These are phyloP conservation scores for Suzukiozyma palmioleophila DNA, from an alignment of 1,139 yeast genomes.

Conservation along the genomic window DNA sequence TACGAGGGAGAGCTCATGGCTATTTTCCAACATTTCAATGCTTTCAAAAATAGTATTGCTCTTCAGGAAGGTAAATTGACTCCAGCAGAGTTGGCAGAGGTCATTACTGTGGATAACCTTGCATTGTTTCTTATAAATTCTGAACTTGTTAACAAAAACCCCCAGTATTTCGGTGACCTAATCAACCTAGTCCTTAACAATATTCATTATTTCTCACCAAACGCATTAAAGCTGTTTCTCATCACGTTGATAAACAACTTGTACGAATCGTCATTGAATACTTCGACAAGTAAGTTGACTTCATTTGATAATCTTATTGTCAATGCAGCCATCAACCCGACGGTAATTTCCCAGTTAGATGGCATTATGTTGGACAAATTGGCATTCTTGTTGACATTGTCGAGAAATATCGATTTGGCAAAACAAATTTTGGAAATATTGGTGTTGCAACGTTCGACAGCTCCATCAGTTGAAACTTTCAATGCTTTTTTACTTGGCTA, in stretches of 20 bases:
- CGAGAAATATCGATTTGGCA: conserved; percentile 18
- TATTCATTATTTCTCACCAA: conserved; percentile 13
- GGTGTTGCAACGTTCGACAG: conserved; percentile 13
- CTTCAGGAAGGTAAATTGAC: conserved; percentile 13
- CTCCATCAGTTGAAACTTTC: conserved; percentile 27
- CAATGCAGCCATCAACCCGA: conserved; percentile 9
- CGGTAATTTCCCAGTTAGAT: conserved; percentile 14
- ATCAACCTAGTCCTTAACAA: conserved; percentile 16
- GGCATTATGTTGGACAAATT: conserved; percentile 23
- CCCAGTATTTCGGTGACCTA: conserved; percentile 8
- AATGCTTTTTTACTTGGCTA: conserved; percentile 16
- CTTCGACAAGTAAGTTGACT: conserved; percentile 8
- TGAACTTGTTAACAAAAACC: conserved; percentile 7
- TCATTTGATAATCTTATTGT: conserved; percentile 10
- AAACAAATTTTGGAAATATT: conserved; percentile 16
- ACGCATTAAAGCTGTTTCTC: conserved; percentile 17
- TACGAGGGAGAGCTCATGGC: conserved; percentile 4
- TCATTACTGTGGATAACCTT: conserved; percentile 20
- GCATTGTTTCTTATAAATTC: conserved; percentile 16
- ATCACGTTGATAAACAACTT: conserved; percentile 11
- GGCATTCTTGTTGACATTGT: conserved; percentile 19
- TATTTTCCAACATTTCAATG: conserved; percentile 17
- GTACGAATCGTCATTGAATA: conserved; percentile 9
- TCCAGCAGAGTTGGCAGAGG: conserved; percentile 9
- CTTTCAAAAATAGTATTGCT: conserved; percentile 16